phyloP scores from a whole-genome alignment of 225 moss, liverwort and hornwort species.

The Antitrichia curtipendula region DNA sequence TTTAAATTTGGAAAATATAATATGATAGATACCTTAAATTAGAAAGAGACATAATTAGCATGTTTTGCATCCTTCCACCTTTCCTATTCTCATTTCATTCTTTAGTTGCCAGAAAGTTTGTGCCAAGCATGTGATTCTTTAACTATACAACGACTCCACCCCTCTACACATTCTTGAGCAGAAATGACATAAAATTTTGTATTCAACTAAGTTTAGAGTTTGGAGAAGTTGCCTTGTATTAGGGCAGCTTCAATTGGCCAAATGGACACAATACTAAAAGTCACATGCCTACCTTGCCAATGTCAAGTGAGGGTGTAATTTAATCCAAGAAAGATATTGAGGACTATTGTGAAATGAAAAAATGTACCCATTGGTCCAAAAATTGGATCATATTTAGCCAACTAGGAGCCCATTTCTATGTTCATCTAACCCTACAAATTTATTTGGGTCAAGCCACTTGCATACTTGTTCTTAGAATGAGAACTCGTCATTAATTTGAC shows the following conservation, averaged over 20 bases:
- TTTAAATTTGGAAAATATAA: not conserved
- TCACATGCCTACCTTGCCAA: fast-evolving
- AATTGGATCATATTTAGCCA: no score
- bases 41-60: fast-evolving
- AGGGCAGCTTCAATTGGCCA: not conserved
- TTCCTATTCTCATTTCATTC: not conserved
- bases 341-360: not conserved
- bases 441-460: no score
- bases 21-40: not conserved
- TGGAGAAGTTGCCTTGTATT: fast-evolving
- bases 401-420: fast-evolving
- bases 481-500: no score
- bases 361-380: not conserved
- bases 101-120: not conserved
- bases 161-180: fast-evolving
- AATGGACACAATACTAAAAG: fast-evolving
- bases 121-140: not conserved
- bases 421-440: no score
- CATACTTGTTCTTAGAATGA: no score
- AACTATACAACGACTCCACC: not conserved
- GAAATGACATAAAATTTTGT: not conserved
- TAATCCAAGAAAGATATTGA: not conserved
- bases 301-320: not conserved
- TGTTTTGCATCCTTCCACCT: fast-evolving
- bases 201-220: not conserved